phyloP scores from a whole-genome alignment of 2,329 filamentous ascomycete species.

The Westerdykella ornata region DNA sequence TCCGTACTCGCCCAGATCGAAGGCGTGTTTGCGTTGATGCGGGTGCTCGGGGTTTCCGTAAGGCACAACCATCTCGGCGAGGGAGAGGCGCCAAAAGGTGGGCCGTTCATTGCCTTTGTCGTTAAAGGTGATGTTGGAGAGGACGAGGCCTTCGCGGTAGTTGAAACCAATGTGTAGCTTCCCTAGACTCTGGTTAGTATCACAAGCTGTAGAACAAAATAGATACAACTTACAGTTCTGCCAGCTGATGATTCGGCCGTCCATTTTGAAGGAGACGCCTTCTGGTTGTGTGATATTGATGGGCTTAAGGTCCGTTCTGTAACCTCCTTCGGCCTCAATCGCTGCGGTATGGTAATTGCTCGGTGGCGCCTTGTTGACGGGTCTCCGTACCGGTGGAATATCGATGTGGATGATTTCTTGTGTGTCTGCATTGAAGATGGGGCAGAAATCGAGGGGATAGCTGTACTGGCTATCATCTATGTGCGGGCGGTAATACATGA shows the following conservation, averaged over 20 bases:
- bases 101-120: constrained; percentile 71
- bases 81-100: constrained; percentile 80
- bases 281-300: constrained; percentile 84
- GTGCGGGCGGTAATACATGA: constrained; percentile 92
- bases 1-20: constrained; percentile 74
- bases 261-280: constrained; percentile 76
- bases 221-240: constrained; percentile 67
- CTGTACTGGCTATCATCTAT: constrained; percentile 84
- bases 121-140: constrained; percentile 85
- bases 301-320: constrained; percentile 71
- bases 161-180: constrained; percentile 84
- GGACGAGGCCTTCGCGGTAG: constrained; percentile 82
- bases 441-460: constrained; percentile 88
- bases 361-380: constrained; percentile 62
- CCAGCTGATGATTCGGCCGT: constrained; percentile 71
- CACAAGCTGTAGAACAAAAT: no score
- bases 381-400: constrained; percentile 68
- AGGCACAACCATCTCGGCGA: constrained; percentile 91
- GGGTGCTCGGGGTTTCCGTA: constrained; percentile 77
- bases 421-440: constrained; percentile 78
- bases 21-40: constrained; percentile 74
- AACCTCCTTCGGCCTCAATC: constrained; percentile 68
- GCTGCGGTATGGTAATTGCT: constrained; percentile 74
- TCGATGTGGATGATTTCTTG: constrained; percentile 76
- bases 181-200: neutral